phyloP scores from a whole-genome alignment of 371 early-diverging fungal species.

The Mucor plumbeus region DNA sequence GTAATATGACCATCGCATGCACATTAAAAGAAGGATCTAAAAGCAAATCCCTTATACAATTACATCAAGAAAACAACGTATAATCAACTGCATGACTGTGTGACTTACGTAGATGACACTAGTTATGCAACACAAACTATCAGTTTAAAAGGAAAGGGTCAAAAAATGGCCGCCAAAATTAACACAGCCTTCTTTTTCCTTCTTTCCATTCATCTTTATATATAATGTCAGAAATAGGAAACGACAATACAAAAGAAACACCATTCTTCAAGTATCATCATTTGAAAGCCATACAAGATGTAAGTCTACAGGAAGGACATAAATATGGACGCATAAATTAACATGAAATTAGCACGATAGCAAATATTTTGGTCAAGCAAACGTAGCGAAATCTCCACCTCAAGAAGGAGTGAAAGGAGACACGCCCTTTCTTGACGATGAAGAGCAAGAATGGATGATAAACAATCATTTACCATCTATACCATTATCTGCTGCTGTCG shows the following conservation, averaged over 20 bases:
- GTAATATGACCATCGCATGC: too few relatives aligned
- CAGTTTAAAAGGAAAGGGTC: background rate
- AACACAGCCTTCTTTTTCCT: background rate
- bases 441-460: conserved; percentile 9
- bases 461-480: conserved; percentile 9
- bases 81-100: background rate
- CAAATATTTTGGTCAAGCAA: conserved; percentile 15
- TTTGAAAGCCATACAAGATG: conserved; percentile 7
- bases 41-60: too few relatives aligned
- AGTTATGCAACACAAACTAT: background rate
- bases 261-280: conserved; percentile 3
- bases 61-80: too few relatives aligned
- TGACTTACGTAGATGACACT: background rate
- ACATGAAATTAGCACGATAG: conserved; percentile 10
- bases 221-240: background rate
- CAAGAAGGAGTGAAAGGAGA: background rate
- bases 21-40: too few relatives aligned
- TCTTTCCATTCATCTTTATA: background rate
- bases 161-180: background rate
- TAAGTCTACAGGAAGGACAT: background rate
- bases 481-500: conserved; percentile 18
- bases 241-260: background rate
- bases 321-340: background rate
- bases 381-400: background rate
- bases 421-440: conserved; percentile 3